Evolutionary conservation across 768 basidiomycete species (phyloP).

Genomic region (Xanthoconium purpureum): DNA sequence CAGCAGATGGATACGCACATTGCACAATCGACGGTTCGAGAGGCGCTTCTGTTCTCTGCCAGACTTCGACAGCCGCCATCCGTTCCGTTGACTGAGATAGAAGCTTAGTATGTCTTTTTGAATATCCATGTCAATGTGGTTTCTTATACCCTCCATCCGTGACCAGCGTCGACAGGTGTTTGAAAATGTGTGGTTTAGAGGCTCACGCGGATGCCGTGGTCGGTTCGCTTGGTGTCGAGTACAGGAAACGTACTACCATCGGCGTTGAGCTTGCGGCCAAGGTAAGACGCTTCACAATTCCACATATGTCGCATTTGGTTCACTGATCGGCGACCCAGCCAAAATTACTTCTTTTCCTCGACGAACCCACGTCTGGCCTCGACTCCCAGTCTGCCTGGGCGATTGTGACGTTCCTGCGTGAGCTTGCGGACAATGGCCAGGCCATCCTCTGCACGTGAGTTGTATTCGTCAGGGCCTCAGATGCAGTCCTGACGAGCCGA

Average conservation of each 20-base stretch:
- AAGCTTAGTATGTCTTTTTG: constrained; percentile 59
- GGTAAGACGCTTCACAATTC: constrained; percentile 21
- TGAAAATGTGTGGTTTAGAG: constrained; percentile 67
- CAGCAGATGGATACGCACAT: constrained; percentile 86
- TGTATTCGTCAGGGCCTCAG: neutral
- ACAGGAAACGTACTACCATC: constrained; percentile 56
- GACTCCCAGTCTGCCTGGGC: constrained; percentile 53
- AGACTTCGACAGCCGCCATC: constrained; percentile 69
- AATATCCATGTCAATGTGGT: neutral
- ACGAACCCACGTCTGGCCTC: constrained; percentile 59
- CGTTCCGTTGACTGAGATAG: constrained; percentile 67
- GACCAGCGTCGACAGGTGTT: constrained; percentile 48
- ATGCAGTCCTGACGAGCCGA: neutral
- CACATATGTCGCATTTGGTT: neutral
- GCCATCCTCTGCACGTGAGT: constrained; percentile 55
- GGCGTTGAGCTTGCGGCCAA: constrained; percentile 60
- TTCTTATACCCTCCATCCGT: neutral
- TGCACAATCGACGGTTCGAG: constrained; percentile 71
- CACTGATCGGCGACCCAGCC: constrained; percentile 23
- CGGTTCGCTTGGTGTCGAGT: constrained; percentile 49
- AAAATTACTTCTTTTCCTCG: constrained; percentile 51
- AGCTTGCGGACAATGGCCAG: constrained; percentile 53
- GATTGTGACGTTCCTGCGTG: constrained; percentile 46
- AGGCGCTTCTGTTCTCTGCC: constrained; percentile 79
- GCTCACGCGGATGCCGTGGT: constrained; percentile 61